phyloP scores from a whole-genome alignment of 1,139 yeast genomes.

The Yamadazyma atlantica region DNA sequence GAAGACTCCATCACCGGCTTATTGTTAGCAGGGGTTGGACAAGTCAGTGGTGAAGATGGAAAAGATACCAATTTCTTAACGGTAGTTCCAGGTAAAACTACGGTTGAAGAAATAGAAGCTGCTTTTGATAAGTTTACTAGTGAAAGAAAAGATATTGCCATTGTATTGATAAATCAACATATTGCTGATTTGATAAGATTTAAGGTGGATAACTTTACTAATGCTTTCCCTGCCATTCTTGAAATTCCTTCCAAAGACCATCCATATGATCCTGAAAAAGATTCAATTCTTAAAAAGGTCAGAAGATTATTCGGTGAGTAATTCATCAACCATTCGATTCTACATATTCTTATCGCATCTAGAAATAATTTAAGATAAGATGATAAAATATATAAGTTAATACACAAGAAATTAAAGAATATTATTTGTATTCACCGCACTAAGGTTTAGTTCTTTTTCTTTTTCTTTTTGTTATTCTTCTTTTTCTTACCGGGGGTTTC shows the following conservation, averaged over 20 bases:
- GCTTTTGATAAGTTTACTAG: constrained; percentile 76
- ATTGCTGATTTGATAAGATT: constrained; percentile 88
- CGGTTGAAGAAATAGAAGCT: constrained; percentile 70
- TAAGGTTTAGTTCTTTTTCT: constrained; percentile 5
- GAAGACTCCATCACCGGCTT: constrained; percentile 97
- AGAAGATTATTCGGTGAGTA: constrained; percentile 93
- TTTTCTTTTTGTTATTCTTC: constrained; percentile 4
- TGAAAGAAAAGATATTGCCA: constrained; percentile 87
- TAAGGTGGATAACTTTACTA: constrained; percentile 77
- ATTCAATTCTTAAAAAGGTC: constrained; percentile 89
- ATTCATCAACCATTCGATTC: not conserved
- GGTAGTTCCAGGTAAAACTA: constrained; percentile 78
- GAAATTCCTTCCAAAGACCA: constrained; percentile 99
- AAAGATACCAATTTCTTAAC: constrained; percentile 79
- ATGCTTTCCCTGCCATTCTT: constrained; percentile 93
- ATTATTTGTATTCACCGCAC: too few relatives aligned
- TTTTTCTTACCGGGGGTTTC: constrained; percentile 5
- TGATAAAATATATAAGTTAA: too few relatives aligned
- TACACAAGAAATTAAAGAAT: too few relatives aligned
- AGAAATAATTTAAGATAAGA: too few relatives aligned
- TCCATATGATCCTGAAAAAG: constrained; percentile 98
- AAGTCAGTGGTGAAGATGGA: constrained; percentile 61
- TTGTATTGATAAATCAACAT: constrained; percentile 88
- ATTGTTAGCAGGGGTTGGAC: constrained; percentile 94
- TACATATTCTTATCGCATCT: too few relatives aligned